phyloP scores from a whole-genome alignment of 306 rosid genomes.

The Vicia villosa region DNA sequence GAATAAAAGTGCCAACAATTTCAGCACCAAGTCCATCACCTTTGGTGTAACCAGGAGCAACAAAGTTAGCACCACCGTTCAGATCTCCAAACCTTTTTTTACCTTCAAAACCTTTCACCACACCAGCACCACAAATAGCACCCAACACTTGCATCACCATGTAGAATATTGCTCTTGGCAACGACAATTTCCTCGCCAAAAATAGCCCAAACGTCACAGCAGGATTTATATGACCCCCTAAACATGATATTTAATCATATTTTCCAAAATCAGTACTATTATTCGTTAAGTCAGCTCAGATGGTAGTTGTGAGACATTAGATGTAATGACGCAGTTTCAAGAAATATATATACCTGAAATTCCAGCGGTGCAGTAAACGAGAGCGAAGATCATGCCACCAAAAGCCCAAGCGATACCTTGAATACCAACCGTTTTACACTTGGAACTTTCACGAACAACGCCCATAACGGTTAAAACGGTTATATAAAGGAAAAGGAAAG shows the following conservation, averaged over 20 bases:
- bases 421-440: constrained; percentile 45
- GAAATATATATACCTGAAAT: constrained; percentile 57
- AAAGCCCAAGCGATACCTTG: constrained; percentile 63
- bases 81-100: constrained; percentile 3
- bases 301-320: too few relatives aligned
- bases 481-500: constrained; percentile 55
- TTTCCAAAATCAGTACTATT: too few relatives aligned
- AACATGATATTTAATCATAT: too few relatives aligned
- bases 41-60: constrained; percentile 48
- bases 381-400: constrained; percentile 64
- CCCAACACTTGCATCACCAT: constrained; percentile 57
- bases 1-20: constrained; percentile 55
- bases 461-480: constrained; percentile 57
- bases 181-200: constrained; percentile 49
- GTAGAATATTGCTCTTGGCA: constrained; percentile 49
- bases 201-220: constrained; percentile 55
- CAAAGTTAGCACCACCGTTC: constrained; percentile 44
- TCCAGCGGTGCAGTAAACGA: constrained; percentile 58
- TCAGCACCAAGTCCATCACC: constrained; percentile 61
- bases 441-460: background rate
- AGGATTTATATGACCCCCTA: constrained; percentile 57
- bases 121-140: constrained; percentile 55
- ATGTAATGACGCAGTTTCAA: too few relatives aligned
- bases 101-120: constrained; percentile 56
- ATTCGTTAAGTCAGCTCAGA: too few relatives aligned